Evolutionary conservation across 2,329 filamentous ascomycete species (phyloP), one percentile per base, ranked within the genome.

Genomic region (Venturia pyrina): DNA sequence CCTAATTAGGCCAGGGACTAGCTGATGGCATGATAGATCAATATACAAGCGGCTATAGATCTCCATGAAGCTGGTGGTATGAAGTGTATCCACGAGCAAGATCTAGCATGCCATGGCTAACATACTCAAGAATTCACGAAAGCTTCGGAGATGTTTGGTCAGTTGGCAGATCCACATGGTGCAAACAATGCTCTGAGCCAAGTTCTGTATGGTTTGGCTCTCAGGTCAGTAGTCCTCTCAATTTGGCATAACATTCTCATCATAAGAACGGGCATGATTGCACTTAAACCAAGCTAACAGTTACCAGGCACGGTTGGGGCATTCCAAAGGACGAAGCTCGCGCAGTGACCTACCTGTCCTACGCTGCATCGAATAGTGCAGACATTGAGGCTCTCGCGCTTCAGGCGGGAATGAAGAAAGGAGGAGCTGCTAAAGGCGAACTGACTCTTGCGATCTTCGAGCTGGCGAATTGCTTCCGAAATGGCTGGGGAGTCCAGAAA

Each of bases 391-490:
- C 89, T 64, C 81, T 92, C 71, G 95, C 95, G 40, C 85, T 98
- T 28, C 82, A 89, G 70, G 90, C 93, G 10, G 95, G 93, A 19
- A 85, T 96, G 77, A 95, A 91, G 78, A 96, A 95, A 77, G 95
- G 95, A 64, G 95, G 95, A 68, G 89, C 90, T 17, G 93, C 93
- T 57, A 99, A 98, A 79, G 95, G 95, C 67, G 95, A 99, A 81
- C 84, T 99, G 64, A 90, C 98, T 21, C 86, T 99, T 68, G 93
- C 95, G 68, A 98, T 99, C 69, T 98, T 95, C 73, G 95, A 99
- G 80, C 80, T 99, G 72, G 91, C 88, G 65, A 95, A 95, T 77
- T 93, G 84, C 78, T 98, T 97, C 81, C 87, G 95, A 68, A 87
- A 98, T 76, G 95, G 92, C 65, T 98, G 93, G 93, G 95, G 95